These are phyloP conservation scores for Phytopythium helicoides DNA, from an alignment of 352 stramenopile genomes.

Conservation along the genomic window DNA sequence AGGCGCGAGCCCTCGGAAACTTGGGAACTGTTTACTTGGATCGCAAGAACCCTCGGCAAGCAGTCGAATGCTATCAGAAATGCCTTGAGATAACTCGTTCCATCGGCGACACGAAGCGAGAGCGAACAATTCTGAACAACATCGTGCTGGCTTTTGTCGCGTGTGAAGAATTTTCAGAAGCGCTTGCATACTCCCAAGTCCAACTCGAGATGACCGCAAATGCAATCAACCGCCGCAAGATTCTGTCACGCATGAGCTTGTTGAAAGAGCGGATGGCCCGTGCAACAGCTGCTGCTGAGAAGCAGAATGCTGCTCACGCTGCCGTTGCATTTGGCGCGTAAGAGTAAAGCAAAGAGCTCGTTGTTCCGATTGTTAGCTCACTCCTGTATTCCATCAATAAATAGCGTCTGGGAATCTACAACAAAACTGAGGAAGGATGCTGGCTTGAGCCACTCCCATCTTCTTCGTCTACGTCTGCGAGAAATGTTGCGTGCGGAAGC, in stretches of 20 bases:
- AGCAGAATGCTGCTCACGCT: background rate
- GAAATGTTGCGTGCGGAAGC: slow-evolving; percentile 5
- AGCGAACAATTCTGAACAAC: slow-evolving; percentile 85
- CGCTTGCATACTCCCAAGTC: slow-evolving; percentile 61
- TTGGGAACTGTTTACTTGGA: slow-evolving; percentile 77
- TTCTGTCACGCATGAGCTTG: slow-evolving; percentile 74
- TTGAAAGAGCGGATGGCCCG: slow-evolving; percentile 41
- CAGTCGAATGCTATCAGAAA: slow-evolving; percentile 73
- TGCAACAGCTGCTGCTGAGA: background rate
- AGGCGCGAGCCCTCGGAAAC: slow-evolving; percentile 74
- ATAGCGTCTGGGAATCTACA: background rate
- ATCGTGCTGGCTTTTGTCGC: slow-evolving; percentile 74
- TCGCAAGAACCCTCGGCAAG: slow-evolving; percentile 61
- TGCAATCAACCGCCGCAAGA: slow-evolving; percentile 74
- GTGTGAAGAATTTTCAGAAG: slow-evolving; percentile 49
- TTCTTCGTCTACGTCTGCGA: background rate
- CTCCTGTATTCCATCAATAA: slow-evolving; percentile 1
- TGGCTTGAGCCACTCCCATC: background rate
- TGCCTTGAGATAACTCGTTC: slow-evolving; percentile 71
- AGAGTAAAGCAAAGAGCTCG: background rate
- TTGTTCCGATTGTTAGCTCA: background rate
- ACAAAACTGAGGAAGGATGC: slow-evolving; percentile 3
- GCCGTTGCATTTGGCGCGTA: background rate
- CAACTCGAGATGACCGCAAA: slow-evolving; percentile 68
- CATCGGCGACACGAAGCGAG: slow-evolving; percentile 71